Base-by-base conservation (phyloP, 768 basidiomycete genomes). In the Tricholoma matsutake region DNA sequence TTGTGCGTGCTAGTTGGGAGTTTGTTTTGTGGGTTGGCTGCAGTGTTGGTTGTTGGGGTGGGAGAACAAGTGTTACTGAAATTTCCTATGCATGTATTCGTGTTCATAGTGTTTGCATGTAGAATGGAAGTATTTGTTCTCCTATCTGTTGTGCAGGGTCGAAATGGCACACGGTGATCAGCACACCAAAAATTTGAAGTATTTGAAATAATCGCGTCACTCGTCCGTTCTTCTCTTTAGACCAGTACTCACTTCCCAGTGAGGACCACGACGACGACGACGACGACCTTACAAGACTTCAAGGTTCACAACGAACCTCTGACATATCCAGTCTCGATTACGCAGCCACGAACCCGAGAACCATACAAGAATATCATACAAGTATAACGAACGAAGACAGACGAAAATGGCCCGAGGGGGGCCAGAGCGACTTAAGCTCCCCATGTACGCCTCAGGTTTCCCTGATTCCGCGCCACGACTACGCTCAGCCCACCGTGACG, bases 391-490 rank as follows among this genome's bases (percentile, higher is more conserved):
- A 57, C 16, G 39, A 57, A 43, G 7, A 22, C 13, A 7, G 31
- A 53, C 57, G 22, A 43, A 34, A 41, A 75, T 79, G 81, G 74
- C 76, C 39, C 73, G 75, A 61, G 69, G 67, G 60, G 75, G 73
- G 55, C 79, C 83, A 71, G 81, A 81, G 64, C 78, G 81, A 54
- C 75, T 83, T 20, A 63, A 64, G 31, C 61, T 59, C 11, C 83
- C 83, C 32, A 76, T 83, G 75, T 82, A 82, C 70, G 76, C 76
- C 22, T 53, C 51, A 53, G 49, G 49, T 0, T 67, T 69, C 63
- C 69, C 71, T 35, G 65, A 68, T 47, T 73, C 75, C 62, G 61
- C 70, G 54, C 68, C 71, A 59, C 75, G 68, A 61, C 69, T 66
- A 67, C 74, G 71, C 54, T 71, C 71, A 61, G 61, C 67, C 45